Conservation (phyloP, 73 alveolate genomes). For the Symbiodinium natans region DNA sequence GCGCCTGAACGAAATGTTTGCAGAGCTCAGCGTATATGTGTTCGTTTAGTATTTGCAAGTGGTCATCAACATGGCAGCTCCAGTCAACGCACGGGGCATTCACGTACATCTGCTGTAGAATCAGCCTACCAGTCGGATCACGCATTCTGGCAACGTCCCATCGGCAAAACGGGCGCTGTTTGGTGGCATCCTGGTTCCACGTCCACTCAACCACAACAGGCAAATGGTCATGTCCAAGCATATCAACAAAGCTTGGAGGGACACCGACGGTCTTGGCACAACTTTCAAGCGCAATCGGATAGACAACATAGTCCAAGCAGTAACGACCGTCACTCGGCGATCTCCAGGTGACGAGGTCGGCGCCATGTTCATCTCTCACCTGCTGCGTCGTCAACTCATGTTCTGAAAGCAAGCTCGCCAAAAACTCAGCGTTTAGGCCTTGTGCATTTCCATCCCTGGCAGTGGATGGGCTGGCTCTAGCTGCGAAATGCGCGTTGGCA, state of each 20-base stretch:
- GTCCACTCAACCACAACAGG: neutral
- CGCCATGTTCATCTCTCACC: too few species aligned
- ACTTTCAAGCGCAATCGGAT: neutral
- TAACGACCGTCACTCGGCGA: too few species aligned
- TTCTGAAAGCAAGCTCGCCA: too few species aligned
- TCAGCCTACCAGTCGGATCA: neutral
- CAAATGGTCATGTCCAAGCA: neutral
- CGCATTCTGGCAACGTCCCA: neutral
- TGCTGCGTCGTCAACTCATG: too few species aligned
- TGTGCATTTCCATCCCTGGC: too few species aligned
- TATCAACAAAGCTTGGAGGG: neutral
- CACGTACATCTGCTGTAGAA: neutral
- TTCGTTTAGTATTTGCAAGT: neutral
- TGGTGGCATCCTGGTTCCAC: neutral
- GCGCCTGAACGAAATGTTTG: neutral
- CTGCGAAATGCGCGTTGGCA: too few species aligned
- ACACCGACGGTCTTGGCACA: neutral
- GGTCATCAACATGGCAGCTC: neutral
- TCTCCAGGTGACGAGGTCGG: too few species aligned
- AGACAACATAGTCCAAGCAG: too few species aligned
- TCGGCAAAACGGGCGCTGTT: neutral
- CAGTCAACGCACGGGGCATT: neutral
- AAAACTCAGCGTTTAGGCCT: too few species aligned
- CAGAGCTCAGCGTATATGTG: neutral
- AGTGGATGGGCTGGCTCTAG: too few species aligned